phyloP scores from a whole-genome alignment of 2,329 filamentous ascomycete genomes.

The Cladosporium cucumerinum region DNA sequence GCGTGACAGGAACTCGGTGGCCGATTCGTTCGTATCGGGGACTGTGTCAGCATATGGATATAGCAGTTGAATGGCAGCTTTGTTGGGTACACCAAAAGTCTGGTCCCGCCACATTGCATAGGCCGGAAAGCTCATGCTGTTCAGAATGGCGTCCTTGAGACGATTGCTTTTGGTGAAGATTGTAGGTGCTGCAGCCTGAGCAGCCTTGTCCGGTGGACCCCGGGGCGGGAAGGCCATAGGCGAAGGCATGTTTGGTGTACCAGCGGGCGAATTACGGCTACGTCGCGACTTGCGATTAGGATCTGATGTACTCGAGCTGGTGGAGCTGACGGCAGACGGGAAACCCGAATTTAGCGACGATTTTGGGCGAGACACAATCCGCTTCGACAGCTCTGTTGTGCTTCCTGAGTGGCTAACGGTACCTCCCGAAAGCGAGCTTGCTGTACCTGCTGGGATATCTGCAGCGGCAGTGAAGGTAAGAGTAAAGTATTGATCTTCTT shows the following conservation, averaged over 20 bases:
- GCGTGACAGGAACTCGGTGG: slow-evolving; percentile 53
- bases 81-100: slow-evolving; percentile 70
- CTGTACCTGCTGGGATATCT: background rate
- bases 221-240: slow-evolving; percentile 65
- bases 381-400: slow-evolving; percentile 25
- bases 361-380: slow-evolving; percentile 42
- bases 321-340: slow-evolving; percentile 38
- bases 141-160: slow-evolving; percentile 74
- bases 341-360: slow-evolving; percentile 35
- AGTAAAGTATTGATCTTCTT: slow-evolving; percentile 66
- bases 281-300: slow-evolving; percentile 3
- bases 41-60: slow-evolving; percentile 35
- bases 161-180: slow-evolving; percentile 69
- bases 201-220: slow-evolving; percentile 59
- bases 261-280: slow-evolving; percentile 29
- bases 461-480: slow-evolving; percentile 66
- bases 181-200: slow-evolving; percentile 58
- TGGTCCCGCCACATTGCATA: slow-evolving; percentile 77
- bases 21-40: slow-evolving; percentile 36
- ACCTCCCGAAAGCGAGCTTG: background rate
- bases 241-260: slow-evolving; percentile 43
- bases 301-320: slow-evolving; percentile 28
- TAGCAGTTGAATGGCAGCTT: slow-evolving; percentile 50
- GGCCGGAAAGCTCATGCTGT: slow-evolving; percentile 71
- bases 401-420: slow-evolving; percentile 9